Evolutionary conservation across 495 filamentous ascomycete species (phyloP).

Genomic region (Talaromyces ruber): DNA sequence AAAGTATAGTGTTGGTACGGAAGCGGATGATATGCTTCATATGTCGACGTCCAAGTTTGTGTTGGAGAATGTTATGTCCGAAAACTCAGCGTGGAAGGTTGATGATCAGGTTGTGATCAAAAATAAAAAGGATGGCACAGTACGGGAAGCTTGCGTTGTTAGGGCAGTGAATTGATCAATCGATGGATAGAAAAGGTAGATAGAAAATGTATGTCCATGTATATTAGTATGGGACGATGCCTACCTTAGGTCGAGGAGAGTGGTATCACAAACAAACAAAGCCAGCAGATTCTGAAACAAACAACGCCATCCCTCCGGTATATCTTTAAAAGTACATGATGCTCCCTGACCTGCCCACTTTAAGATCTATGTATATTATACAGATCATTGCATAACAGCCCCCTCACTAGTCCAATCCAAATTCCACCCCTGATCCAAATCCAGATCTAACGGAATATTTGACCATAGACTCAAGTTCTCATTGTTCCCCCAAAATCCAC

Average conservation of each 20-base stretch:
- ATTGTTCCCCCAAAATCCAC: not conserved
- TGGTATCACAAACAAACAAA: not conserved
- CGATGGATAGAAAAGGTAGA: no score
- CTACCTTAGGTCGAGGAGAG: not conserved
- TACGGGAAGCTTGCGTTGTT: not conserved
- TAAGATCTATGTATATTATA: not conserved
- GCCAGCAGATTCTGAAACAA: not conserved
- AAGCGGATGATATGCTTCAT: not conserved
- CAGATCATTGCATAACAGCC: not conserved
- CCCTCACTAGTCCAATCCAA: constrained; percentile 21
- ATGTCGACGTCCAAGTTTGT: not conserved
- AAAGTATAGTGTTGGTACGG: not conserved
- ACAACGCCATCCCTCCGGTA: not conserved
- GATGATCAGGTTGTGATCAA: not conserved
- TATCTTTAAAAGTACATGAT: not conserved
- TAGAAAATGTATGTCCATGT: not conserved
- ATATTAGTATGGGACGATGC: not conserved
- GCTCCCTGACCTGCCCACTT: not conserved
- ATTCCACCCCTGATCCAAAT: constrained; percentile 32
- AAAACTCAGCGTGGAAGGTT: not conserved
- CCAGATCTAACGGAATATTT: constrained; percentile 21
- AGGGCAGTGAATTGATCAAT: not conserved
- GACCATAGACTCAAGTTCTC: constrained; percentile 16
- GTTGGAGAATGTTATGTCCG: not conserved
- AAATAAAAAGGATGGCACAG: not conserved